Evolutionary conservation across 441 rosid species (phyloP).

Genomic region (Erysimum cheiri): DNA sequence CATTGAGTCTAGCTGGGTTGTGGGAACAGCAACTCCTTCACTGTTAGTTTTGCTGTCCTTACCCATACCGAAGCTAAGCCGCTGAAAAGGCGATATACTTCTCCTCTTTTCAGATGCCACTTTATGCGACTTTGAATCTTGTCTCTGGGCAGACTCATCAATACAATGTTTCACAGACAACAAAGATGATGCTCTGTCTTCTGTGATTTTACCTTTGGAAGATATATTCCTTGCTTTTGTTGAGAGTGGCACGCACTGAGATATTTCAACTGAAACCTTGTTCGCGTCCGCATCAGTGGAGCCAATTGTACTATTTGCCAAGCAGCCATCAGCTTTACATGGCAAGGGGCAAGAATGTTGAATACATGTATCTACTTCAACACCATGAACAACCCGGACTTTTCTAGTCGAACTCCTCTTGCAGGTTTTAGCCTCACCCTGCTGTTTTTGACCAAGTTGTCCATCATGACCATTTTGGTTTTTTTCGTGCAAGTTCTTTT

Average conservation of each 20-base stretch:
- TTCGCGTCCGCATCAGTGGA: constrained; percentile 35
- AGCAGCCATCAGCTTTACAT: constrained; percentile 48
- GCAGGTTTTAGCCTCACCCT: constrained; percentile 48
- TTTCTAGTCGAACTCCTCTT: constrained; percentile 51
- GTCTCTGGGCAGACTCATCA: constrained; percentile 49
- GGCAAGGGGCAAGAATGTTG: constrained; percentile 58
- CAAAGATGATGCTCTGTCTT: constrained; percentile 45
- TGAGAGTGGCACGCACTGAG: constrained; percentile 48
- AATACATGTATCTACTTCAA: constrained; percentile 41
- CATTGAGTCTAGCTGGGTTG: constrained; percentile 45
- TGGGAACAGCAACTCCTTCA: constrained; percentile 50
- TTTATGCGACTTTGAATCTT: constrained; percentile 46
- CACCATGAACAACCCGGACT: constrained; percentile 42
- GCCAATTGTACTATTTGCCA: constrained; percentile 43
- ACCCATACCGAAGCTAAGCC: constrained; percentile 61
- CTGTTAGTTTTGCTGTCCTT: constrained; percentile 61
- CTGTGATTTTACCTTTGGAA: constrained; percentile 45
- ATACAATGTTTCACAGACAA: constrained; percentile 32
- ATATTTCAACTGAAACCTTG: constrained; percentile 44
- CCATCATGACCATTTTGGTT: constrained; percentile 38
- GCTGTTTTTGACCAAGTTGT: constrained; percentile 43
- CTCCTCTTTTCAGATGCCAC: constrained; percentile 61
- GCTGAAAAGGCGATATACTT: constrained; percentile 82
- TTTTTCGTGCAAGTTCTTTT: constrained; percentile 45
- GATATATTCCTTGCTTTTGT: constrained; percentile 46